These are phyloP conservation scores for Paraphaeosphaeria sporulosa DNA, from an alignment of 2,329 filamentous ascomycete species.

Conservation along the genomic window DNA sequence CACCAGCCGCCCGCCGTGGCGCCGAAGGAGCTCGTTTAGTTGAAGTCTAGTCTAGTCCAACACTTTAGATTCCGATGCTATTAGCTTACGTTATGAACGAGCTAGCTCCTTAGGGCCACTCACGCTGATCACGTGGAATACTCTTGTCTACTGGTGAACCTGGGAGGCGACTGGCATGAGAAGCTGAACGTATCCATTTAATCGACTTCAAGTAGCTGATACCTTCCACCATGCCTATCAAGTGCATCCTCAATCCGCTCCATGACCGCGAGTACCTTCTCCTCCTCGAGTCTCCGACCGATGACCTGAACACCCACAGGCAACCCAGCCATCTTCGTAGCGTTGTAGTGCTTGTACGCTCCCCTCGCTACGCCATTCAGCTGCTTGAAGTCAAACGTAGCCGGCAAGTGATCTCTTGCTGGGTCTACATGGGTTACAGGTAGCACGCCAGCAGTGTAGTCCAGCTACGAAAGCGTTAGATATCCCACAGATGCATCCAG, in stretches of 20 bases:
- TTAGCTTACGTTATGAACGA: not conserved
- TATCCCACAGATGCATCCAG: slow-evolving; percentile 8
- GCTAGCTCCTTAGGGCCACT: not conserved
- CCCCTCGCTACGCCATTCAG: slow-evolving; percentile 82
- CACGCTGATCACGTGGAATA: not conserved
- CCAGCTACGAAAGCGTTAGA: slow-evolving; percentile 64
- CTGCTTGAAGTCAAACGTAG: slow-evolving; percentile 65
- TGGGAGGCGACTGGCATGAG: too few species aligned
- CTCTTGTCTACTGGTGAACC: not conserved
- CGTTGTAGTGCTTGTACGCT: slow-evolving; percentile 87
- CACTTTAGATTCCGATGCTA: not conserved
- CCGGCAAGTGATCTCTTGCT: slow-evolving; percentile 69
- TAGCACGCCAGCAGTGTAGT: slow-evolving; percentile 83
- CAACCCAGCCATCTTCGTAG: slow-evolving; percentile 81
- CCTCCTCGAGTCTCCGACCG: slow-evolving; percentile 80
- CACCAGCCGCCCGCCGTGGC: not conserved
- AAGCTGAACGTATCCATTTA: slow-evolving; percentile 19
- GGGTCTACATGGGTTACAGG: slow-evolving; percentile 86
- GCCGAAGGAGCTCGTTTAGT: slow-evolving; percentile 10
- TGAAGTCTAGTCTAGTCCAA: slow-evolving; percentile 2
- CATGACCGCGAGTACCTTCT: slow-evolving; percentile 87
- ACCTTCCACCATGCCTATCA: slow-evolving; percentile 60
- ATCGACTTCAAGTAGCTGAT: slow-evolving; percentile 58
- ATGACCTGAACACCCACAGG: slow-evolving; percentile 88
- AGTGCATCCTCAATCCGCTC: slow-evolving; percentile 78